Evolutionary conservation across 257 asterid species (phyloP).

Genomic region (Perilla frutescens): DNA sequence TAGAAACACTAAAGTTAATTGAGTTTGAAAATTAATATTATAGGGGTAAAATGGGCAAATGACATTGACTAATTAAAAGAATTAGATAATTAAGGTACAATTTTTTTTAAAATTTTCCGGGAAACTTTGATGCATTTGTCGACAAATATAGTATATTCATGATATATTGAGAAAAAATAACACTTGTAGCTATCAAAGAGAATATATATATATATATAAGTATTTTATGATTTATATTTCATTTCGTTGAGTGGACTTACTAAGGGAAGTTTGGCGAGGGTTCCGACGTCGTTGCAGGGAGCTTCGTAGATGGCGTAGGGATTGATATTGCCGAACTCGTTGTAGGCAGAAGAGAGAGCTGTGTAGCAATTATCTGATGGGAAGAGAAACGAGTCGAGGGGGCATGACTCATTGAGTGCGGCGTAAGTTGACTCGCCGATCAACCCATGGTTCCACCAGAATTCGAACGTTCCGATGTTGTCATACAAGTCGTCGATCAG

Average conservation of each 20-base stretch:
- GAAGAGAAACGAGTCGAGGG: conserved; percentile 50
- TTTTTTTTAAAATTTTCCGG: no score
- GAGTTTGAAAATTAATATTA: no score
- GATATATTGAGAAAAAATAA: no score
- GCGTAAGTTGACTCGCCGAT: conserved; percentile 52
- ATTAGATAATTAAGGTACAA: no score
- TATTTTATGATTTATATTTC: neutral
- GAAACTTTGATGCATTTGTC: no score
- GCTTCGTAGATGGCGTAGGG: conserved; percentile 51
- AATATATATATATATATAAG: no score
- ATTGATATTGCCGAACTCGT: conserved; percentile 55
- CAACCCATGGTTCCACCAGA: conserved; percentile 69
- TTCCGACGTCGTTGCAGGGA: conserved; percentile 47
- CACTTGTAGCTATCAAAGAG: no score
- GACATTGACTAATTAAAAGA: no score
- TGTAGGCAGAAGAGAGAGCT: conserved; percentile 48
- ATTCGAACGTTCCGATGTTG: conserved; percentile 58
- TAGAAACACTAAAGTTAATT: no score
- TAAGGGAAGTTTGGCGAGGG: conserved; percentile 45
- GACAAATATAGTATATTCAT: no score
- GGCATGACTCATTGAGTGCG: conserved; percentile 50
- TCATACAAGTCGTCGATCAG: conserved; percentile 54
- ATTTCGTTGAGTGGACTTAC: conserved; percentile 32
- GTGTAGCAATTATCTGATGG: conserved; percentile 42
- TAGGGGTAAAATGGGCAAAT: no score